A percentile compares a stretch with the other conserved stretches of the same genome.
Conservation (phyloP, 163 green algal species). For the Chlamydomonas reinhardtii region DNA sequence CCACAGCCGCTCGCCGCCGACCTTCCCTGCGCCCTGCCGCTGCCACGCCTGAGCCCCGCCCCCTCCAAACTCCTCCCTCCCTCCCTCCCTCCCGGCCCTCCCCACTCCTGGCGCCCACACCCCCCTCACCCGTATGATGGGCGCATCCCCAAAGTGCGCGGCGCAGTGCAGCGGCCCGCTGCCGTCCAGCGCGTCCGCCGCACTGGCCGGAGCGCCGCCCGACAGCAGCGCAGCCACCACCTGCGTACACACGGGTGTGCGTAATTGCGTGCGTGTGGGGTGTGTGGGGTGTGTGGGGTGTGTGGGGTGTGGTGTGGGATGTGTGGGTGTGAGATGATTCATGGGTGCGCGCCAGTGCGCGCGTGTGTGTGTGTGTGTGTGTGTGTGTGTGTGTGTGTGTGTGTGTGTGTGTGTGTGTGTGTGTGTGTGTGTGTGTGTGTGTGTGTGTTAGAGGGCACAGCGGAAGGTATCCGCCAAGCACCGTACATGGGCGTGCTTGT, state of each 20-base stretch:
- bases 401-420: no score
- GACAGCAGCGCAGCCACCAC: slow-evolving; percentile 26
- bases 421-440: no score
- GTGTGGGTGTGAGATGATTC: not conserved
- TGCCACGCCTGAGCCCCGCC: no score
- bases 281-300: no score
- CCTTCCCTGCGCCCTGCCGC: no score
- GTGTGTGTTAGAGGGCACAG: no score
- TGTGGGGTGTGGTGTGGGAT: no score
- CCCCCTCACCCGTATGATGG: slow-evolving; percentile 9
- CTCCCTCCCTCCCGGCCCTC: not conserved
- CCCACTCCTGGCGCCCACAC: not conserved
- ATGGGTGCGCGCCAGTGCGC: no score
- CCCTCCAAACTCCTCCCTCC: not conserved
- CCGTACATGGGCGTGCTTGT: not conserved
- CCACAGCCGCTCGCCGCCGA: no score
- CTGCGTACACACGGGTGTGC: not conserved
- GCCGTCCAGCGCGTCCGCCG: slow-evolving; percentile 30
- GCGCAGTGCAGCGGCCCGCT: slow-evolving; percentile 42
- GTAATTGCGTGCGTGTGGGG: not conserved
- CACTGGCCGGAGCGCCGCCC: not conserved
- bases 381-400: no score
- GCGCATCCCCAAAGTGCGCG: slow-evolving; percentile 37
- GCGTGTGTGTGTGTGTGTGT: no score
- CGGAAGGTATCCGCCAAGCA: no score